Evolutionary conservation across 2,329 filamentous ascomycete species (phyloP), one percentile per base, ranked within the genome.

Genomic region (Cladosporium colombiae): DNA sequence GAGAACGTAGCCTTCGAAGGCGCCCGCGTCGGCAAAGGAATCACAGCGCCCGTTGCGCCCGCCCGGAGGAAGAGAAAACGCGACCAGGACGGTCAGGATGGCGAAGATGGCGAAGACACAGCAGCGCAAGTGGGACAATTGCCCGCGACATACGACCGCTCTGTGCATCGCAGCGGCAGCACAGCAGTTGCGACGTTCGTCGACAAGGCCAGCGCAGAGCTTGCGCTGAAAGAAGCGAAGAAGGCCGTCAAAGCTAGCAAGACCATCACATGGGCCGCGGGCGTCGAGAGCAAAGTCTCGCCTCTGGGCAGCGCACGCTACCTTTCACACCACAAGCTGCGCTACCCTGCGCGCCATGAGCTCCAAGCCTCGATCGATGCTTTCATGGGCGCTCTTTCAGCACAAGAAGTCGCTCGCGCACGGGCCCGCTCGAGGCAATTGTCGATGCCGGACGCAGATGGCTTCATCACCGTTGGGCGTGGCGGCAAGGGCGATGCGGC

Each of bases 371-470:
- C 88, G 4, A 89, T 97, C 27, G 93, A 97, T 74, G 87, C 89
- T 40, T 98, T 93, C 82, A 96, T 98, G 84, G 85, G 86, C 25
- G 83, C 88, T n/a, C 98, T 93, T 81, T 77, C 79, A 29, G 78
- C 90, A 84, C 80, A 86, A 75, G 80, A 91, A 83, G 80, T 91
- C 85, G 83, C 87, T 78, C 79, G 89, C 83, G 78, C 89, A 82
- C 71, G 84, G 74, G 70, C 88, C 81, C 80, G 84, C 82, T 75
- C 90, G 80, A 75, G 85, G 64, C 81, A 89, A 68, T 88, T 91
- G 67, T 89, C 90, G 71, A 89, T 92, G 73, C 92, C 94, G 0
- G 95, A 99, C 77, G 93, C 92, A 74, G 95, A 99, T 77, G 95
- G 95, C 1, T 99, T 99, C 76, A 86, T 98, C 58, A 98, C 93